Conservation (phyloP, 345 rosid genomes). For the Eucalyptus erythrocorys region DNA sequence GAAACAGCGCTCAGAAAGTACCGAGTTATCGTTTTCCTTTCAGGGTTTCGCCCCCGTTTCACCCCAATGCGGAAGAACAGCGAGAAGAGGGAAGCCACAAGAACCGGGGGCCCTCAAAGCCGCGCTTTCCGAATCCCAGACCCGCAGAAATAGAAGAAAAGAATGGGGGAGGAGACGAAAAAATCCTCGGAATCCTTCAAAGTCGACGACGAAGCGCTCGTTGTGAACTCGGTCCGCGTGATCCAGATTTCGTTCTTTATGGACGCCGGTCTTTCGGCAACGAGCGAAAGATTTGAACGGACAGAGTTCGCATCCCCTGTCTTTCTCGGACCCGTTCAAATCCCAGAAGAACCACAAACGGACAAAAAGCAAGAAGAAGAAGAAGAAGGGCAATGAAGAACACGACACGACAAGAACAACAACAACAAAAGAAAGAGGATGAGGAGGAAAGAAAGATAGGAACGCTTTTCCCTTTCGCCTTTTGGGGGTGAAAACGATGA, state of each 20-base stretch:
- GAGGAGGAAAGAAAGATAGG: not conserved
- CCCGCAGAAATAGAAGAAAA: not conserved
- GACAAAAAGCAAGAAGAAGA: not conserved
- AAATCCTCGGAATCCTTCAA: not conserved
- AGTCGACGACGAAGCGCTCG: not conserved
- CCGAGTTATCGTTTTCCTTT: not conserved
- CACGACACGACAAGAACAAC: not conserved
- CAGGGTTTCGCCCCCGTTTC: not conserved
- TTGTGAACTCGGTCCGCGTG: not conserved
- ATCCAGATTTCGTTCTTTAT: not conserved
- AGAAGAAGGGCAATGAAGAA: not conserved
- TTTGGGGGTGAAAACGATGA: not conserved
- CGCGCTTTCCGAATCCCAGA: not conserved
- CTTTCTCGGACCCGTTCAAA: not conserved
- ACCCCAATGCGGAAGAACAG: not conserved
- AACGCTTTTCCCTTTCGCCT: not conserved
- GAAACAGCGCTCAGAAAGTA: not conserved
- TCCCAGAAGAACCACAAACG: not conserved
- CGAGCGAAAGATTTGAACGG: not conserved
- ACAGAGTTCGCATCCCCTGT: not conserved
- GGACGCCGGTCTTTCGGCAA: not conserved
- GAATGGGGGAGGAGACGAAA: not conserved
- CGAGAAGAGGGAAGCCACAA: not conserved
- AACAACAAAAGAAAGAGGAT: not conserved
- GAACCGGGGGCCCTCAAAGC: not conserved